Base-by-base conservation (phyloP, 2,329 filamentous ascomycete species). In the Diaporthe nobilis region DNA sequence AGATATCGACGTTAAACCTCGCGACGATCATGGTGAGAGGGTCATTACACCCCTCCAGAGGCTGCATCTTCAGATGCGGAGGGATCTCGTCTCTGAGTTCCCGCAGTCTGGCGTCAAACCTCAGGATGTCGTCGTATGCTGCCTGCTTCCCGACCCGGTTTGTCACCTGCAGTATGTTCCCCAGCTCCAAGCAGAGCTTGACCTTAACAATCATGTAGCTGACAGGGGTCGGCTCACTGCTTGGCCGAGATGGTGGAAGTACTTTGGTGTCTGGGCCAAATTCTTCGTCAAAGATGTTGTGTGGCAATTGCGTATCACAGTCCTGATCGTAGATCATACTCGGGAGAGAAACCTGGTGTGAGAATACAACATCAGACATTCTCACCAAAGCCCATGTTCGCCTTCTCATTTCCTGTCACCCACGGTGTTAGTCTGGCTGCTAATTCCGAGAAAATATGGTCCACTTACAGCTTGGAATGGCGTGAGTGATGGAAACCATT, bases 21-120 rank as follows among this genome's bases (percentile, higher is more conserved):
- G 96, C 94, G 86, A 98, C 93, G 75, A 98, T 92, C 76, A 97
- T 90, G 37, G 95, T 94, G 83, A 97, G 92, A 25, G 97, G 92
- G 80, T 98, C 96, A 63, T 92, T 88, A 6, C 91, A 92, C 73
- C 95, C 93, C 75, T 96, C 93, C 75, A 98, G 88, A 0, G 93
- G 89, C 44, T 93, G 92, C 78, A 98, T 88, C 79, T 92, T 93
- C 44, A 98, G 87, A 82, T 98, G 94, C 3, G 94, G 93, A 1
- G 97, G 95, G 68, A 98, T 89, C 74, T 93, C 90, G 47, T 93
- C 87, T 81, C 89, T 89, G 47, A 92, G 85, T 74, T 91, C 89
- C 47, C 92, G 86, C 79, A 95, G 81, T 80, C 90, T 87, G 83
- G 87, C 84, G 83, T 95, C 90, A 81, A 92, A 85, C 78, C 90